Percentiles rank a stretch among this genome's conserved stretches.
Conservation (phyloP, 2,329 filamentous ascomycete species). For the Penicillium sumatraense region DNA sequence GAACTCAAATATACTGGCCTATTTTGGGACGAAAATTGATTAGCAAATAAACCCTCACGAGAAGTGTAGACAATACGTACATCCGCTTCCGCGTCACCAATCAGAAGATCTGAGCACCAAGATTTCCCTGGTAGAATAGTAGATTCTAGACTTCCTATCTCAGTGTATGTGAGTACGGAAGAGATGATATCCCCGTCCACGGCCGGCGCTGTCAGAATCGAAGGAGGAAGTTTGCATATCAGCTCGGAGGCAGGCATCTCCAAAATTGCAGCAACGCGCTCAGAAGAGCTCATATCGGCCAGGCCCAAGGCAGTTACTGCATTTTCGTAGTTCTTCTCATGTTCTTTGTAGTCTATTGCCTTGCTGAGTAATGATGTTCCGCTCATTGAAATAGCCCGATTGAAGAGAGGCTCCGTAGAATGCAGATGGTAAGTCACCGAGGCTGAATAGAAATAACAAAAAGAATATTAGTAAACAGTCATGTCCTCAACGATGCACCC, state of each 20-base stretch:
- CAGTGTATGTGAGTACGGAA: conserved; percentile 27
- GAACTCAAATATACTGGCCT: conserved; percentile 37
- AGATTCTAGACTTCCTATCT: conserved; percentile 26
- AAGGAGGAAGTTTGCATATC: conserved; percentile 45
- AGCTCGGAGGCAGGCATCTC: conserved; percentile 48
- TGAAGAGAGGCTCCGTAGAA: conserved; percentile 46
- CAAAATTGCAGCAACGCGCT: conserved; percentile 49
- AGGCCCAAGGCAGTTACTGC: conserved; percentile 48
- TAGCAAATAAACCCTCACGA: background rate
- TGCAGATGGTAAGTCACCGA: conserved; percentile 41
- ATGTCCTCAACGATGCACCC: conserved; percentile 13
- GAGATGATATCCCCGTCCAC: conserved; percentile 51
- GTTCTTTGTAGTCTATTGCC: conserved; percentile 41
- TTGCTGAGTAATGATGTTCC: conserved; percentile 51
- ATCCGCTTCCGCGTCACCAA: conserved; percentile 56
- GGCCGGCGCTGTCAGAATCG: conserved; percentile 41
- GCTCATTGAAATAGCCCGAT: conserved; percentile 47
- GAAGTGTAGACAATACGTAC: conserved; percentile 32
- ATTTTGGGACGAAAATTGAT: conserved; percentile 1
- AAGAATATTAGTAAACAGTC: background rate
- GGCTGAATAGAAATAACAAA: conserved; percentile 23
- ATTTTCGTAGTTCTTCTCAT: conserved; percentile 49
- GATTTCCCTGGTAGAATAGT: conserved; percentile 44
- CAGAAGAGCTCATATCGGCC: conserved; percentile 38
- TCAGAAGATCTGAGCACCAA: conserved; percentile 54